Conservation (phyloP, 2,329 filamentous ascomycete genomes). For the Claviceps sp. region DNA sequence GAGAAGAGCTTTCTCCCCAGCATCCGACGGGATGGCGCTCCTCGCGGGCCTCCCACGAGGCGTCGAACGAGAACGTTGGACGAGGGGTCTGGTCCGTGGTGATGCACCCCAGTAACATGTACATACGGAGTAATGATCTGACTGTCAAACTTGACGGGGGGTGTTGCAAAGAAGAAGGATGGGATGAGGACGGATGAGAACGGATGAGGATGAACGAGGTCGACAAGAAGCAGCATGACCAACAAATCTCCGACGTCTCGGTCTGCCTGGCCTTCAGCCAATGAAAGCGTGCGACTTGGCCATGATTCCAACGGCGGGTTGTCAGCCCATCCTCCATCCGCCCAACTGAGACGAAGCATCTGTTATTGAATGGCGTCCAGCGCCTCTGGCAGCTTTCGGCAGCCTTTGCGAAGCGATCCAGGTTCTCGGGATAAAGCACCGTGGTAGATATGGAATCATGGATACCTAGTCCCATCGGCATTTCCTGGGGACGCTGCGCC, state of each 20-base stretch:
- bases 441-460: background rate
- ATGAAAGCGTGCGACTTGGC: background rate
- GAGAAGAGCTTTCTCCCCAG: background rate
- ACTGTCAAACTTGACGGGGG: background rate
- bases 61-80: no score
- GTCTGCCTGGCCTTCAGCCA: background rate
- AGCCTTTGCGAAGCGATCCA: background rate
- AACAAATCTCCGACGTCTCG: background rate
- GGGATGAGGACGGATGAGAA: background rate
- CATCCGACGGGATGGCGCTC: background rate
- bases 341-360: background rate
- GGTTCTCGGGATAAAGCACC: background rate
- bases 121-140: no score
- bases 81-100: no score
- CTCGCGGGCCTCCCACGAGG: background rate
- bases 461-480: background rate
- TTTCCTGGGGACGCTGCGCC: background rate
- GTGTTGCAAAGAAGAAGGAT: background rate
- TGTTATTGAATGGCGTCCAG: background rate
- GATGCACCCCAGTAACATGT: background rate
- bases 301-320: background rate
- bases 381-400: background rate
- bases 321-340: background rate
- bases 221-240: background rate
- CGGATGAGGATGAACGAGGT: background rate